Evolutionary conservation across 805 yeast species (phyloP).

Genomic region (Schwanniomyces pseudopolymorphus): DNA sequence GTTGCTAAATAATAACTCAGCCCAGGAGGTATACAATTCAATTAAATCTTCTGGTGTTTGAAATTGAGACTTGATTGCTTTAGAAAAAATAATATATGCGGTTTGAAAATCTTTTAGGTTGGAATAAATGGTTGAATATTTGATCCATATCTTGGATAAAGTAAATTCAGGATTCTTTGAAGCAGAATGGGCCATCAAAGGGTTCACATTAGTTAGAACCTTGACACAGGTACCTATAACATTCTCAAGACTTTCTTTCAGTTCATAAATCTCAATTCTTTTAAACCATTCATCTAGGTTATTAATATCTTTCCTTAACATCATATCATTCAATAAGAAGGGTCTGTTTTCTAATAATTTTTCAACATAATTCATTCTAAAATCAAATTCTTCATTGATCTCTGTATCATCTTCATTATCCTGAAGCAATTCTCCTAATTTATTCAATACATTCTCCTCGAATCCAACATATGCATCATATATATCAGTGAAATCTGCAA

Average conservation of each 20-base stretch:
- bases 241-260: slow-evolving; percentile 39
- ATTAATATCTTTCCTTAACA: slow-evolving; percentile 59
- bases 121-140: slow-evolving; percentile 66
- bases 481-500: slow-evolving; percentile 60
- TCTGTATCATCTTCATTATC: slow-evolving; percentile 13
- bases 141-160: slow-evolving; percentile 65
- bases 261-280: slow-evolving; percentile 47
- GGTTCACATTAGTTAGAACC: slow-evolving; percentile 68
- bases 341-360: slow-evolving; percentile 55
- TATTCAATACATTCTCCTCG: slow-evolving; percentile 49
- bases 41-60: slow-evolving; percentile 62
- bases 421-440: slow-evolving; percentile 14
- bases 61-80: slow-evolving; percentile 71
- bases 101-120: slow-evolving; percentile 52
- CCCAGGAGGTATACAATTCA: slow-evolving; percentile 73
- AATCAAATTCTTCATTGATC: slow-evolving; percentile 29
- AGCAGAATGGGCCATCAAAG: slow-evolving; percentile 40
- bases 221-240: slow-evolving; percentile 54
- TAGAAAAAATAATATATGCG: slow-evolving; percentile 61
- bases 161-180: slow-evolving; percentile 20
- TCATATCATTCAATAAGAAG: slow-evolving; percentile 63
- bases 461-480: slow-evolving; percentile 64
- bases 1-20: slow-evolving; percentile 57
- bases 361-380: slow-evolving; percentile 51
- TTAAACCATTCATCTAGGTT: slow-evolving; percentile 69